Percentiles rank a stretch among this genome's conserved stretches.
These are phyloP conservation scores for Aspergillus tubingensis DNA, from an alignment of 2,329 filamentous ascomycete species.

Conservation along the genomic window DNA sequence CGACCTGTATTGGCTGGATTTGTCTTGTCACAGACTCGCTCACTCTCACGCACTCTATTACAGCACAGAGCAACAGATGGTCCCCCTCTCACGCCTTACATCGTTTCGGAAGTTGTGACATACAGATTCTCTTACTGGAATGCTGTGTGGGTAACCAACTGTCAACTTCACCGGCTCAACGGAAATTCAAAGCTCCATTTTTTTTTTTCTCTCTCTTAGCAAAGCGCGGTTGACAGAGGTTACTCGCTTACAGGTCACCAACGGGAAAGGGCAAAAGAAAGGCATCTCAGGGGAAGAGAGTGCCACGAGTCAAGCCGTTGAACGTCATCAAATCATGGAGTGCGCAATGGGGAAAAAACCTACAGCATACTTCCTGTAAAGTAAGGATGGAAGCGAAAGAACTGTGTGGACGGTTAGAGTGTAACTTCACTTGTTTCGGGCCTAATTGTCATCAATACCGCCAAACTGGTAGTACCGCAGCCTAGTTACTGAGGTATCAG, in stretches of 20 bases:
- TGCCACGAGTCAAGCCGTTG: not conserved
- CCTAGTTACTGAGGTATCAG: not conserved
- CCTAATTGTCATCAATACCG: constrained; percentile 12
- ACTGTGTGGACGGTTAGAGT: not conserved
- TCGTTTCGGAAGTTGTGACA: not conserved
- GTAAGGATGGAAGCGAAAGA: not conserved
- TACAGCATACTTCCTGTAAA: not conserved
- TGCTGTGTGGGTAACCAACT: not conserved
- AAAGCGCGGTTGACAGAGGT: not conserved
- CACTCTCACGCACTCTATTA: too few species aligned
- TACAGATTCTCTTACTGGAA: not conserved
- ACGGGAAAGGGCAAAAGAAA: too few species aligned
- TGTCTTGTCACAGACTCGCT: not conserved
- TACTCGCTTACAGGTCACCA: not conserved
- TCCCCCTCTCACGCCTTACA: not conserved
- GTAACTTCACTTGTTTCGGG: not conserved
- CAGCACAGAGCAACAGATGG: constrained; percentile 11
- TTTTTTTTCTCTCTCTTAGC: not conserved
- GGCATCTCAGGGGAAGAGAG: not conserved
- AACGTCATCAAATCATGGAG: not conserved
- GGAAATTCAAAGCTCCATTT: not conserved
- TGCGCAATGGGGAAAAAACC: too few species aligned
- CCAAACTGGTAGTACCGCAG: constrained; percentile 1
- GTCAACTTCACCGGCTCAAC: not conserved
- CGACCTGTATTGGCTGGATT: not conserved